Conservation (phyloP, 1,139 yeast species). For the Blastobotrys apis region DNA sequence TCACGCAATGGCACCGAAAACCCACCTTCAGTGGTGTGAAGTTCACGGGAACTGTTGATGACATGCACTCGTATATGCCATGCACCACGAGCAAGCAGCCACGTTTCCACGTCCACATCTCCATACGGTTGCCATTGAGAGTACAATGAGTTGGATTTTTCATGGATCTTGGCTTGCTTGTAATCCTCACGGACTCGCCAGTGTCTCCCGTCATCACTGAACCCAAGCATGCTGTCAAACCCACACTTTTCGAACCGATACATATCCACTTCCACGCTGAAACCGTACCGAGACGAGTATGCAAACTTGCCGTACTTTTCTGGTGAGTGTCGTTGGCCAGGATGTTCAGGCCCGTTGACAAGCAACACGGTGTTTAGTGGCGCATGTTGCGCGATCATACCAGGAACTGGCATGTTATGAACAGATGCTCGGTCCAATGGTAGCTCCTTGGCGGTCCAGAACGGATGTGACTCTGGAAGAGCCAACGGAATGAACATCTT, state of each 20-base stretch:
- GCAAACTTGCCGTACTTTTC: constrained; percentile 36
- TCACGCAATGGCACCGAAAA: constrained; percentile 15
- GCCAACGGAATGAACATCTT: constrained; percentile 29
- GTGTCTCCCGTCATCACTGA: constrained; percentile 21
- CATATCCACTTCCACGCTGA: constrained; percentile 28
- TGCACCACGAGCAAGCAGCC: constrained; percentile 26
- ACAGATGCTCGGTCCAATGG: constrained; percentile 14
- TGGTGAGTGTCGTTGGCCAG: constrained; percentile 23
- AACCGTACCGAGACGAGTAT: constrained; percentile 33
- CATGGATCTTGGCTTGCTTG: constrained; percentile 26
- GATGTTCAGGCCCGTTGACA: constrained; percentile 32
- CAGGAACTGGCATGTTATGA: constrained; percentile 20
- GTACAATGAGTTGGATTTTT: constrained; percentile 16
- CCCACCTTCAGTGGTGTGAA: constrained; percentile 30
- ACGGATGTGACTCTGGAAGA: constrained; percentile 26
- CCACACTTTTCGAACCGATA: constrained; percentile 25
- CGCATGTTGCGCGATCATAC: constrained; percentile 29
- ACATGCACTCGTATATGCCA: constrained; percentile 32
- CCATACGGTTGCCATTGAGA: constrained; percentile 29
- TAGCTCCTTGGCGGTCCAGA: constrained; percentile 23
- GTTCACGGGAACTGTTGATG: constrained; percentile 19
- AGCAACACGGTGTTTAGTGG: constrained; percentile 29
- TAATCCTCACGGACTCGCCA: constrained; percentile 22
- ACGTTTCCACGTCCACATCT: constrained; percentile 30
- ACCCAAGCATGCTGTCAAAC: constrained; percentile 24